Conservation (phyloP, 805 yeast genomes). For the Debaryomyces hansenii region DNA sequence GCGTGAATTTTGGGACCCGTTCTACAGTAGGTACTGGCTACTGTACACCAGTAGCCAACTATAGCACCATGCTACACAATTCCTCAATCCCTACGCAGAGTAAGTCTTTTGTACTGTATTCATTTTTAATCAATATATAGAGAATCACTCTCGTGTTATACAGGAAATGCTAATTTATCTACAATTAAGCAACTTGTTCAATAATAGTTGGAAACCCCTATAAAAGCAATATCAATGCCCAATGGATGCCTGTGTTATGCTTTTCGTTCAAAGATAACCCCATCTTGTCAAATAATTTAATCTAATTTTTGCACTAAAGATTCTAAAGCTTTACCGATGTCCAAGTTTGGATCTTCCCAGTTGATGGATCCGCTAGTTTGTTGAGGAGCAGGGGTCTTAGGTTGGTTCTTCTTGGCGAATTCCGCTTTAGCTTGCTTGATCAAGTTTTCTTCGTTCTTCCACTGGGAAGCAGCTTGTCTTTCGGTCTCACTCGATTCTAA, state of each 20-base stretch:
- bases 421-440: conserved; percentile 88
- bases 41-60: too few species aligned
- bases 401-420: conserved; percentile 63
- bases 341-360: conserved; percentile 89
- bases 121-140: neutral
- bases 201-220: neutral
- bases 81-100: too few species aligned
- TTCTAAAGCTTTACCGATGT: conserved; percentile 69
- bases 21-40: too few species aligned
- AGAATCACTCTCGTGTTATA: neutral
- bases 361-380: conserved; percentile 54
- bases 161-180: neutral
- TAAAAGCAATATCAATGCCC: neutral
- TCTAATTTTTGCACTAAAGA: conserved; percentile 59
- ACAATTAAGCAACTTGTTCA: neutral
- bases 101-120: neutral
- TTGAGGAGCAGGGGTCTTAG: conserved; percentile 35
- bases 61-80: too few species aligned
- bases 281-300: conserved; percentile 11
- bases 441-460: conserved; percentile 66
- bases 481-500: conserved; percentile 61
- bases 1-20: too few species aligned
- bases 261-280: neutral
- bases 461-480: conserved; percentile 58
- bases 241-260: neutral